Base-by-base conservation (phyloP, 2,329 filamentous ascomycete genomes). In the Xylariaceae sp. region DNA sequence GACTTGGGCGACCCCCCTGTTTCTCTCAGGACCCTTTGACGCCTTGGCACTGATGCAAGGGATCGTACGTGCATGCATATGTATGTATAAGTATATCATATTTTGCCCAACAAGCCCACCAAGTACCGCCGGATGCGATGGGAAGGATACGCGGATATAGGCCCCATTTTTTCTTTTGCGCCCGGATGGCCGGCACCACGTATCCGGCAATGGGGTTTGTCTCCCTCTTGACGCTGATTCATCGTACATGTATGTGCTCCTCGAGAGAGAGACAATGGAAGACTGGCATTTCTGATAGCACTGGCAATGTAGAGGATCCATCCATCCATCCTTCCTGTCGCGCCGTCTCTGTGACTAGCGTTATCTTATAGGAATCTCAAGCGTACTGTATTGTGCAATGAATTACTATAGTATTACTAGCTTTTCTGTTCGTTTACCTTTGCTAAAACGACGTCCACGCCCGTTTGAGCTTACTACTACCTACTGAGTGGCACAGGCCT, bases 1-100 rank as follows among this genome's bases (percentile, higher is more conserved):
- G 33, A 15, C 16, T 20, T 37, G 33, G 16, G 16, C 21, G 18
- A 15, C 16, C 16, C 15, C 15, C 15, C 21, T 20, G n/a, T 20
- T 20, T 18, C 15, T 20, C 13, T 9, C 33, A 15, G 33, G 6
- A 9, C 33, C 33, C 33, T 16, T 37, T 33, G 35, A 52, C 30
- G 35, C 27, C 46, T 57, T 51, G 43, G 54, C 50, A 10, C 42
- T 53, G 27, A 54, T 54, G 55, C 51, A 54, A 50, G 55, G 55
- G 55, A 57, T 57, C 48, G 45, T 55, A 57, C 55, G 51, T 50
- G n/a, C n/a, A 47, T 33, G 18, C 33, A 13, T 33, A 23, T 33
- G 30, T 26, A 32, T 55, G 53, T 36, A 46, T 42, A 43, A 42
- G 42, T 33, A 45, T 45, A 11, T 26, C 33, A 39, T 23, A 39